Conservation (phyloP, 2,329 filamentous ascomycete species). For the Neonectria hederae region DNA sequence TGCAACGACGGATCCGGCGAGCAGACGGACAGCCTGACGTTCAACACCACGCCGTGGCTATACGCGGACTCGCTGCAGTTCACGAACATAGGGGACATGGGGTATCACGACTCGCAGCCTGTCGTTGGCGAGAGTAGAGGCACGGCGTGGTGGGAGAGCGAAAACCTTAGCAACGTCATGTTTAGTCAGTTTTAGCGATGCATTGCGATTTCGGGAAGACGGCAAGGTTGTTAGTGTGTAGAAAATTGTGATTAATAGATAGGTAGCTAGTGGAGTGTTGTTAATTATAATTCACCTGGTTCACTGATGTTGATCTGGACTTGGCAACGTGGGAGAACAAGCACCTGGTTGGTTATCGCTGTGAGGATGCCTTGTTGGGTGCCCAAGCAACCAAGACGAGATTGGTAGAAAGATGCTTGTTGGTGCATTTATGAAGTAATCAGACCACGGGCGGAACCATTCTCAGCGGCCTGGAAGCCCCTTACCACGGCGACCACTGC, state of each 20-base stretch:
- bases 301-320: neutral
- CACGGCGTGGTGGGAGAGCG: slow-evolving; percentile 53
- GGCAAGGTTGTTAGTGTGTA: neutral
- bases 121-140: slow-evolving; percentile 37
- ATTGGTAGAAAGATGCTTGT: too few species aligned
- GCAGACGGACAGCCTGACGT: slow-evolving; percentile 49
- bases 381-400: too few species aligned
- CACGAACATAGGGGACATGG: slow-evolving; percentile 50
- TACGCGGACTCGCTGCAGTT: slow-evolving; percentile 55
- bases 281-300: neutral
- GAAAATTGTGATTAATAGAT: neutral
- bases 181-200: slow-evolving; percentile 50
- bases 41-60: slow-evolving; percentile 55
- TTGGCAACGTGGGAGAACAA: too few species aligned
- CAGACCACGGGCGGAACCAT: too few species aligned
- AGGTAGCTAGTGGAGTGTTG: neutral
- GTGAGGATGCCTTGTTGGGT: too few species aligned
- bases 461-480: neutral
- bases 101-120: slow-evolving; percentile 44
- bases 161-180: slow-evolving; percentile 51
- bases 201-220: neutral
- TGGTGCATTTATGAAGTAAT: too few species aligned
- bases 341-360: too few species aligned
- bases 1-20: slow-evolving; percentile 46
- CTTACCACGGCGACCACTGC: neutral